Conservation (phyloP, 441 rosid species). For the Raphanus hybrid region DNA sequence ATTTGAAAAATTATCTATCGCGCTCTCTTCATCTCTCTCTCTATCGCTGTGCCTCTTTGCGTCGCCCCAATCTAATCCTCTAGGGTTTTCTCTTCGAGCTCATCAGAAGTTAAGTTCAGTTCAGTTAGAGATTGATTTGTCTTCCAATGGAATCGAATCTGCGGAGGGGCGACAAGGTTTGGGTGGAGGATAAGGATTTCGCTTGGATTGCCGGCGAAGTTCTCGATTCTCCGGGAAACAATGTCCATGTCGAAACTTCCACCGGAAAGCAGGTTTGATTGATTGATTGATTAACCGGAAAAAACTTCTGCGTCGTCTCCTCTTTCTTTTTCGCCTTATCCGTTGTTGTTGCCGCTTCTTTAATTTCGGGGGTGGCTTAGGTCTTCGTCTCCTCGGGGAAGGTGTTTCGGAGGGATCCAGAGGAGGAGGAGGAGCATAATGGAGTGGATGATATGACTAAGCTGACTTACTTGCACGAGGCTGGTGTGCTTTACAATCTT, state of each 20-base stretch:
- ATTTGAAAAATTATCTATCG: slow-evolving; percentile 35
- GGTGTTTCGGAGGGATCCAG: slow-evolving; percentile 71
- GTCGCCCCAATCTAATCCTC: slow-evolving; percentile 24
- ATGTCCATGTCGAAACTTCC: slow-evolving; percentile 57
- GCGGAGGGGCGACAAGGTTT: slow-evolving; percentile 82
- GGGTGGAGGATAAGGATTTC: slow-evolving; percentile 80
- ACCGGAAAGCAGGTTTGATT: slow-evolving; percentile 67
- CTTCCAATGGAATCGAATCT: slow-evolving; percentile 57
- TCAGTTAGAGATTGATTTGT: slow-evolving; percentile 8
- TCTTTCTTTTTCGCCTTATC: neutral
- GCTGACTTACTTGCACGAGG: slow-evolving; percentile 89
- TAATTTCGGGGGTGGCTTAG: slow-evolving; percentile 36
- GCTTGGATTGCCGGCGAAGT: slow-evolving; percentile 91
- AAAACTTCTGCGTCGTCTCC: slow-evolving; percentile 1
- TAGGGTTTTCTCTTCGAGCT: slow-evolving; percentile 44
- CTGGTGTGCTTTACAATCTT: slow-evolving; percentile 89
- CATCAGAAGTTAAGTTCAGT: neutral
- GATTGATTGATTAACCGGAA: neutral
- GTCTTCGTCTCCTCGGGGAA: slow-evolving; percentile 59
- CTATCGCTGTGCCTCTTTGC: slow-evolving; percentile 31
- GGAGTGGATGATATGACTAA: slow-evolving; percentile 99
- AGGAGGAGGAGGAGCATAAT: slow-evolving; percentile 86
- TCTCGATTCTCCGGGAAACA: slow-evolving; percentile 54
- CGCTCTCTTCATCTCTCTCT: slow-evolving; percentile 29
- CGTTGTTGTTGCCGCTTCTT: neutral